These are phyloP conservation scores for Polytrichum formosum DNA, from an alignment of 225 moss, liverwort and hornwort species.

Conservation along the genomic window DNA sequence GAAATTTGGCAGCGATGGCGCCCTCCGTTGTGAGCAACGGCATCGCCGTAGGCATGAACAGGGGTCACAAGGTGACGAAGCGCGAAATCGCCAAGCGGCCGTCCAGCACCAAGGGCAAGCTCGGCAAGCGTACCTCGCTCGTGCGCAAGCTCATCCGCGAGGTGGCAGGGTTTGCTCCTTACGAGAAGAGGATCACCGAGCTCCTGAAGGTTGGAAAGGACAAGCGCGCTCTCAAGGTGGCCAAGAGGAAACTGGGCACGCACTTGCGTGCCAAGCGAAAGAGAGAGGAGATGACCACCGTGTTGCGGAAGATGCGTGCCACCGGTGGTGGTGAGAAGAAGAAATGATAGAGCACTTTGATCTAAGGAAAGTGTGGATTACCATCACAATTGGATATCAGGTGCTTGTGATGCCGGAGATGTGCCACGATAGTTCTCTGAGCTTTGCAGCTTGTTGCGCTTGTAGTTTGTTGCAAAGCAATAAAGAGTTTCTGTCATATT, in stretches of 20 bases:
- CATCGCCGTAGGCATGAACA: constrained; percentile 52
- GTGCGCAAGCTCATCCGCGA: constrained; percentile 18
- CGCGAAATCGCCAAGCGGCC: constrained; percentile 40
- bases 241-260: constrained; percentile 59
- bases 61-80: constrained; percentile 49
- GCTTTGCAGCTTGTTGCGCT: neutral
- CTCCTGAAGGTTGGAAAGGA: constrained; percentile 56
- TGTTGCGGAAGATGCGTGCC: constrained; percentile 10
- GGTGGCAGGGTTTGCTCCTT: constrained; percentile 20
- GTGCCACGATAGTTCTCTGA: neutral
- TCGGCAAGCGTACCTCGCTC: constrained; percentile 10
- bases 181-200: constrained; percentile 20
- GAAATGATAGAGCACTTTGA: constrained; percentile 2
- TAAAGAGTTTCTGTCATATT: neutral
- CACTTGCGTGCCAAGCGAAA: constrained; percentile 50
- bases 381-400: neutral
- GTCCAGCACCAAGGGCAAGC: constrained; percentile 33
- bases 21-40: constrained; percentile 42
- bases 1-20: constrained; percentile 29
- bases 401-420: neutral
- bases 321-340: constrained; percentile 14
- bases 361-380: too few relatives aligned
- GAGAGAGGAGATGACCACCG: constrained; percentile 15
- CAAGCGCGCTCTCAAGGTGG: constrained; percentile 53
- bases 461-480: too few relatives aligned